Conservation (phyloP, 768 basidiomycete genomes). For the Suillus ampliporus region DNA sequence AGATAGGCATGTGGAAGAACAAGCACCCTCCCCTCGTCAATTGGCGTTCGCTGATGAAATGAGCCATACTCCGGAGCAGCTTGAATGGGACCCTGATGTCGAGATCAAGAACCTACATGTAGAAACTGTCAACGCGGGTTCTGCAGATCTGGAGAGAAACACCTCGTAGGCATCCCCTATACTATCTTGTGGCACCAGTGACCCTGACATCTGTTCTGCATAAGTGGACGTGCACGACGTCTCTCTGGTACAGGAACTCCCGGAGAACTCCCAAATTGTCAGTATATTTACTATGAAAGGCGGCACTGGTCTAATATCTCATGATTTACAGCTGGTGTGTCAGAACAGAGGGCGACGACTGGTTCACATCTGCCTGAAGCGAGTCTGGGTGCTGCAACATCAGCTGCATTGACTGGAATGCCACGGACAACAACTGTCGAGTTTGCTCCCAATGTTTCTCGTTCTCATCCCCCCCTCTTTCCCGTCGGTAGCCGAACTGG, state of each 20-base stretch:
- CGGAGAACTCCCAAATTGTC: not conserved
- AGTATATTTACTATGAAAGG: not conserved
- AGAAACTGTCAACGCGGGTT: not conserved
- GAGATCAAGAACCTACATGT: slow-evolving; percentile 3
- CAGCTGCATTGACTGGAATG: slow-evolving; percentile 23
- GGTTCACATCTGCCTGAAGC: not conserved
- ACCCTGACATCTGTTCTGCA: slow-evolving; percentile 5
- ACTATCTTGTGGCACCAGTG: slow-evolving; percentile 14
- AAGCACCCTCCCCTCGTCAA: slow-evolving; percentile 11
- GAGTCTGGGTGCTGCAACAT: not conserved
- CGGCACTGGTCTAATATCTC: not conserved
- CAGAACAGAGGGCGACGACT: not conserved
- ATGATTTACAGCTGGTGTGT: not conserved
- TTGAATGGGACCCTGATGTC: not conserved
- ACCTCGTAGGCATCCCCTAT: not conserved
- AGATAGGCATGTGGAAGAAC: slow-evolving; percentile 2
- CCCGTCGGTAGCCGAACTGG: slow-evolving; percentile 31
- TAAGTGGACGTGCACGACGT: slow-evolving; percentile 27
- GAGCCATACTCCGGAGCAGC: slow-evolving; percentile 11
- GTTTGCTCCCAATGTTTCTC: slow-evolving; percentile 48
- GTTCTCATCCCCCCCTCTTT: slow-evolving; percentile 29
- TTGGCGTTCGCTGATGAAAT: slow-evolving; percentile 3
- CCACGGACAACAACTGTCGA: slow-evolving; percentile 56
- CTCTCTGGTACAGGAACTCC: slow-evolving; percentile 44
- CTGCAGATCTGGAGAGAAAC: not conserved